phyloP scores from a whole-genome alignment of 108 stramenopile genomes.

The Cyclotella sp. region DNA sequence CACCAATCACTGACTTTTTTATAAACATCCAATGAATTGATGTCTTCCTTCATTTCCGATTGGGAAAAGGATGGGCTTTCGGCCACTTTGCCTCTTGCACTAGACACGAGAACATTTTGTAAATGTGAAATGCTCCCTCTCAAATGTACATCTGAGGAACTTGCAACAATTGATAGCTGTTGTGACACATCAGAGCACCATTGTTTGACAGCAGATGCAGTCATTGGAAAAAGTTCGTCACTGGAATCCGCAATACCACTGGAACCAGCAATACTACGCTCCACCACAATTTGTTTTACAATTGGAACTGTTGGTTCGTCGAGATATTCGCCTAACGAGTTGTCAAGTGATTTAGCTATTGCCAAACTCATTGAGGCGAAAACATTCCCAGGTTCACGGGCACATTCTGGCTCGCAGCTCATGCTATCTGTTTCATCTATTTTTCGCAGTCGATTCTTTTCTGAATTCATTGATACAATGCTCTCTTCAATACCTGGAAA shows the following conservation, averaged over 20 bases:
- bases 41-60: background rate
- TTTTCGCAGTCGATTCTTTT: slow-evolving; percentile 13
- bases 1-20: slow-evolving; percentile 37
- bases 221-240: slow-evolving; percentile 14
- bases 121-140: slow-evolving; percentile 17
- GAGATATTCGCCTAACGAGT: slow-evolving; percentile 29
- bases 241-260: background rate
- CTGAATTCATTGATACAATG: background rate
- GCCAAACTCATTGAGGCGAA: slow-evolving; percentile 31
- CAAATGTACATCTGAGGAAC: background rate
- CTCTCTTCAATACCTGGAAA: slow-evolving; percentile 43
- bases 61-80: slow-evolving; percentile 21
- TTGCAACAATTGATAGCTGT: slow-evolving; percentile 17
- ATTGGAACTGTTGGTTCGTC: slow-evolving; percentile 17
- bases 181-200: slow-evolving; percentile 38
- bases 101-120: slow-evolving; percentile 23
- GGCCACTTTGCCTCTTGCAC: slow-evolving; percentile 12
- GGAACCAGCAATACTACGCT: background rate
- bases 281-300: background rate
- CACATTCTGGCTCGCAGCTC: background rate
- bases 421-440: slow-evolving; percentile 1
- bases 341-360: slow-evolving; percentile 40
- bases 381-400: background rate
- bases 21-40: slow-evolving; percentile 7
- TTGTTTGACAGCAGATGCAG: slow-evolving; percentile 10